These are phyloP conservation scores for Elongisporangium undulatum DNA, from an alignment of 352 stramenopile genomes.

Conservation along the genomic window DNA sequence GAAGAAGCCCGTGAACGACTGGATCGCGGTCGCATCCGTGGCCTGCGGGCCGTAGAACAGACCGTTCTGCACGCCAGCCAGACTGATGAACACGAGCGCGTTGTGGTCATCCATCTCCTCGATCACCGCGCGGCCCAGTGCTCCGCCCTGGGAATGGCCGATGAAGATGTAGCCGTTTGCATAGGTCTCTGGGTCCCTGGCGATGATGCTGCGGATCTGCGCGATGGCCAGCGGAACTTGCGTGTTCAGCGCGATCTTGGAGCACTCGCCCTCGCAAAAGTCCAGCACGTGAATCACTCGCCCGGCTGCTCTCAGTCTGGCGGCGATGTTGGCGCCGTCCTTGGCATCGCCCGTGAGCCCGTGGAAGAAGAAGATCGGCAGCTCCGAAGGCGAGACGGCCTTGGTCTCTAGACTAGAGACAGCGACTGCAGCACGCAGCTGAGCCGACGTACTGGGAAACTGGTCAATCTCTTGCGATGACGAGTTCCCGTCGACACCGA, in stretches of 20 bases:
- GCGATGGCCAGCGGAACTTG: constrained; percentile 30
- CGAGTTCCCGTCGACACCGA: too few species aligned
- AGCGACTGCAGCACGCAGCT: too few species aligned
- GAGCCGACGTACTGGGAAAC: too few species aligned
- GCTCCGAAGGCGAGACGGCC: constrained; percentile 2
- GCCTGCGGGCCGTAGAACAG: constrained; percentile 42
- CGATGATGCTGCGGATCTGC: constrained; percentile 19
- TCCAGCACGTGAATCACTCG: constrained; percentile 15
- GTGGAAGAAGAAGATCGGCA: constrained; percentile 43
- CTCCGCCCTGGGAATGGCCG: constrained; percentile 31
- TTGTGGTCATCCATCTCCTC: constrained; percentile 56
- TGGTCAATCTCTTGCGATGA: too few species aligned
- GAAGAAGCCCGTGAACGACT: too few species aligned
- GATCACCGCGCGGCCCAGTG: constrained; percentile 27
- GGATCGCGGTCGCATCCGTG: constrained; percentile 5
- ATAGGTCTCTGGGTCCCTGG: constrained; percentile 15
- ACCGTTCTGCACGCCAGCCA: constrained; percentile 34
- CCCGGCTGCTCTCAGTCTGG: constrained; percentile 21
- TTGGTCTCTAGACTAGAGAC: too few species aligned
- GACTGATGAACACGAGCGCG: constrained; percentile 31
- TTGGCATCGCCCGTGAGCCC: constrained; percentile 13
- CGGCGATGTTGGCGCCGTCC: constrained; percentile 13
- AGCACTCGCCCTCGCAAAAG: constrained; percentile 26
- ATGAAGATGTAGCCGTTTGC: constrained; percentile 42
- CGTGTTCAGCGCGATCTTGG: constrained; percentile 12